A percentile compares a stretch with the other conserved stretches of the same genome.
Evolutionary conservation across 352 stramenopile species (phyloP).

Genomic region (Pythium volutum): DNA sequence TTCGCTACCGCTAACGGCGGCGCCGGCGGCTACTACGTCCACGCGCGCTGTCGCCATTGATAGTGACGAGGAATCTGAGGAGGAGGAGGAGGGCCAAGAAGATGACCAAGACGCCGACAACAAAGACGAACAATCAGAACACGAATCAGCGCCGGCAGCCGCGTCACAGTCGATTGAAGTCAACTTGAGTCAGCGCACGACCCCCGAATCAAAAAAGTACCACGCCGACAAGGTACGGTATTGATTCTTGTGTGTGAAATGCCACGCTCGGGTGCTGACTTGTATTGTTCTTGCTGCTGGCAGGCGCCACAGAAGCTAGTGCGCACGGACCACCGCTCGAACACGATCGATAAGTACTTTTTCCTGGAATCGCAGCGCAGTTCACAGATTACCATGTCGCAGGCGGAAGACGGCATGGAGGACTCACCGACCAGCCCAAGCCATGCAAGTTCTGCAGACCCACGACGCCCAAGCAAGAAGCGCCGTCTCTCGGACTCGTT

Average conservation of each 20-base stretch:
- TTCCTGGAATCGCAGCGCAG: slow-evolving; percentile 72
- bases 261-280: too few relatives aligned
- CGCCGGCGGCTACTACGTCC: background rate
- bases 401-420: slow-evolving; percentile 32
- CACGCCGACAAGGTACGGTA: slow-evolving; percentile 49
- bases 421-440: background rate
- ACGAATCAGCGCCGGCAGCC: slow-evolving; percentile 5
- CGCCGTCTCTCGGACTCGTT: slow-evolving; percentile 17
- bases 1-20: slow-evolving; percentile 13
- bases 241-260: background rate
- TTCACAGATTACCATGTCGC: slow-evolving; percentile 37
- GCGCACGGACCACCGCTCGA: slow-evolving; percentile 78
- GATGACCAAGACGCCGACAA: slow-evolving; percentile 2
- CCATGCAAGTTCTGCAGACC: background rate
- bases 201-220: slow-evolving; percentile 64
- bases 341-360: slow-evolving; percentile 86
- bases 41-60: slow-evolving; percentile 26
- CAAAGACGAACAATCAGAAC: slow-evolving; percentile 10
- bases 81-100: slow-evolving; percentile 25
- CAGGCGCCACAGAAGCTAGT: slow-evolving; percentile 80
- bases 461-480: slow-evolving; percentile 14
- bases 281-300: slow-evolving; percentile 1
- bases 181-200: slow-evolving; percentile 52
- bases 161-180: slow-evolving; percentile 48
- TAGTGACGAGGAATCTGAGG: slow-evolving; percentile 36